These are phyloP conservation scores for Hyphochytrium catenoides DNA, from an alignment of 352 stramenopile genomes.

Conservation along the genomic window DNA sequence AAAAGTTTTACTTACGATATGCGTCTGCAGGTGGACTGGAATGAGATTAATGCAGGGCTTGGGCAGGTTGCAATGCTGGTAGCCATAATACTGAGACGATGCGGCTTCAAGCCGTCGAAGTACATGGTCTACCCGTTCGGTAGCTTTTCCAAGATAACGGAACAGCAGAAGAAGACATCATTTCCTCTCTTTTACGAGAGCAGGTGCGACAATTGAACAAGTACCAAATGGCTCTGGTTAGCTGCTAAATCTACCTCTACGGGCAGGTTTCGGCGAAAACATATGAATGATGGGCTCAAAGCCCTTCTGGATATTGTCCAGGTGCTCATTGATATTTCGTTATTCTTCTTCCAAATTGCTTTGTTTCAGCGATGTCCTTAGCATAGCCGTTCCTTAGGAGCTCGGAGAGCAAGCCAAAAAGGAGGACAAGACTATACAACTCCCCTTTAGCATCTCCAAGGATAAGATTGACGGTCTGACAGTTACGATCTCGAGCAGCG, in stretches of 20 bases:
- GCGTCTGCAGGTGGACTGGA: conserved; percentile 61
- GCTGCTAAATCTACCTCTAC: no score
- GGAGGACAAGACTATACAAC: conserved; percentile 58
- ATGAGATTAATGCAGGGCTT: conserved; percentile 65
- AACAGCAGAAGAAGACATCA: conserved; percentile 21
- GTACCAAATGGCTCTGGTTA: no score
- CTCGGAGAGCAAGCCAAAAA: conserved; percentile 51
- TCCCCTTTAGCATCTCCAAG: conserved; percentile 69
- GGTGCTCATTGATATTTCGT: no score
- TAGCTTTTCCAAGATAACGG: conserved; percentile 55
- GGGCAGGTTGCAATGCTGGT: conserved; percentile 56
- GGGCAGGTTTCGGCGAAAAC: conserved; percentile 60
- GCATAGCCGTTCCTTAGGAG: no score
- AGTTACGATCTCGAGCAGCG: conserved; percentile 42
- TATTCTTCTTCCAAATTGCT: no score
- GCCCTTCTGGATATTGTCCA: conserved; percentile 70
- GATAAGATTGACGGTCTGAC: conserved; percentile 66
- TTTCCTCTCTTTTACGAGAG: conserved; percentile 49
- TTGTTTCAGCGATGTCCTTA: no score
- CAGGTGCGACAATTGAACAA: no score
- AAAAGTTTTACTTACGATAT: no score
- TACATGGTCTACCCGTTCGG: conserved; percentile 51
- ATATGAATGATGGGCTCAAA: conserved; percentile 72
- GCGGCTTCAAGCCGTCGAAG: conserved; percentile 52
- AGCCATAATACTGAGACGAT: conserved; percentile 42